Base-by-base conservation (phyloP, 495 filamentous ascomycete species). In the Aspergillus saccharolyticus region DNA sequence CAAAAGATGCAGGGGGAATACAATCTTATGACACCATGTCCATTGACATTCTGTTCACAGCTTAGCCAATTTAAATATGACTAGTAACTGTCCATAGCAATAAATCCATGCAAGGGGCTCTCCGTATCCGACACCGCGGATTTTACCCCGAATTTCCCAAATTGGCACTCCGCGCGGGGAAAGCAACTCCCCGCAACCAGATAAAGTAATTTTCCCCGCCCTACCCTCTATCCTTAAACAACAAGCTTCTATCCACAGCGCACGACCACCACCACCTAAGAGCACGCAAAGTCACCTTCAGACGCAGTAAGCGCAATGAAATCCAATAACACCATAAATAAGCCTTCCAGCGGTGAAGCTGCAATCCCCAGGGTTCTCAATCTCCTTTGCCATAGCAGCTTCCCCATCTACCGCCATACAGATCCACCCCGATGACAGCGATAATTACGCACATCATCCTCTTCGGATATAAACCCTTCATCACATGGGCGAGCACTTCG, bases 401-500 rank as follows among this genome's bases (percentile, higher is more conserved):
- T 15, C 6, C 12, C 33, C 33, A 39, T 39, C 33, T 4, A 28
- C 25, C 25, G 9, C 33, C 33, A 39, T 30, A n/a, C 25, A 4
- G 25, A 4, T 12, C 33, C 4, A 39, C 7, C 51, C 14, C 53
- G 4, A 55, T 55, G 44, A 48, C 43, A 0, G 44, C 48, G 48
- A 44, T 42, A 3, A 39, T 55, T 9, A 55, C 44, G 6, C 52
- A 55, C 20, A 55, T 55, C 18, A 44, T 55, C 10, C 53, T 55
- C 12, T 55, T 55, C 44, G 42, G 42, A 15, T 55, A 55, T 44
- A 55, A 55, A 15, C 44, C 43, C n/a, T 39, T 24, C 15, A 48
- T 55, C 14, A 55, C 53, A 15, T 55, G 44, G 44, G 47, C 16
- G 24, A 55, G 20, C 53, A 55, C 42, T 55, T 46, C 16, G 53